A percentile compares a stretch with the other conserved stretches of the same genome.
Evolutionary conservation across 768 basidiomycete species (phyloP).

Genomic region (Rhizopogon vinicolor): DNA sequence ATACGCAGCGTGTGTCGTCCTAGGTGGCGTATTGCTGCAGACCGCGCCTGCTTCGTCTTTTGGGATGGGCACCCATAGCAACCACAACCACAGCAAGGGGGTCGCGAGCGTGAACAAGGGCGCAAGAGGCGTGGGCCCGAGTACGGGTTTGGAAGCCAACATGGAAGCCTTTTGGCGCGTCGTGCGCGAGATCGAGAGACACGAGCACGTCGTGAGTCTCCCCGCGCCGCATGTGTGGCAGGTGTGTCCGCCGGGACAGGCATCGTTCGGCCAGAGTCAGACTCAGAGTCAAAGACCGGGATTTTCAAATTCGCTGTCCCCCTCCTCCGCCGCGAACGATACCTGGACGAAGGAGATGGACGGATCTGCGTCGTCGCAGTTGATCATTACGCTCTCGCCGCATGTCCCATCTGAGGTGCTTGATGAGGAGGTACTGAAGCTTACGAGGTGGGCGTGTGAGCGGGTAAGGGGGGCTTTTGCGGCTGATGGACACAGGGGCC

Average conservation of each 20-base stretch:
- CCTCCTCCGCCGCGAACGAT: neutral
- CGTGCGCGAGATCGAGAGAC: slow-evolving; percentile 85
- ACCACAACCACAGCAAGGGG: neutral
- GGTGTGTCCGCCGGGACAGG: slow-evolving; percentile 45
- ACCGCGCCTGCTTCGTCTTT: slow-evolving; percentile 58
- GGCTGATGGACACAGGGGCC: slow-evolving; percentile 22
- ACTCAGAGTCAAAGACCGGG: neutral
- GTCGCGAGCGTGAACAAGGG: slow-evolving; percentile 1
- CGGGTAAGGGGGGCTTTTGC: slow-evolving; percentile 52
- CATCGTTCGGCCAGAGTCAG: slow-evolving; percentile 5
- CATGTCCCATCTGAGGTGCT: slow-evolving; percentile 64
- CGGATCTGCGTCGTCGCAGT: slow-evolving; percentile 26
- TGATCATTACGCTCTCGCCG: slow-evolving; percentile 77
- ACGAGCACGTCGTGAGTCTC: slow-evolving; percentile 78
- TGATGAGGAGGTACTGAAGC: slow-evolving; percentile 65
- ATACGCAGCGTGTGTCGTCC: slow-evolving; percentile 76
- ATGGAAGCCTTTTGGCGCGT: slow-evolving; percentile 81
- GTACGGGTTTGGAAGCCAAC: slow-evolving; percentile 39
- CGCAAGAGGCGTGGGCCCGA: slow-evolving; percentile 9
- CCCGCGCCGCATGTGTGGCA: slow-evolving; percentile 90
- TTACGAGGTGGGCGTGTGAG: slow-evolving; percentile 79
- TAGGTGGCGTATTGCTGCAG: slow-evolving; percentile 85
- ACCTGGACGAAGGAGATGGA: neutral
- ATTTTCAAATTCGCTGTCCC: neutral
- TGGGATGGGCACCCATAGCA: neutral